These are phyloP conservation scores for Vigna mungo DNA, from an alignment of 306 rosid species.

Conservation along the genomic window DNA sequence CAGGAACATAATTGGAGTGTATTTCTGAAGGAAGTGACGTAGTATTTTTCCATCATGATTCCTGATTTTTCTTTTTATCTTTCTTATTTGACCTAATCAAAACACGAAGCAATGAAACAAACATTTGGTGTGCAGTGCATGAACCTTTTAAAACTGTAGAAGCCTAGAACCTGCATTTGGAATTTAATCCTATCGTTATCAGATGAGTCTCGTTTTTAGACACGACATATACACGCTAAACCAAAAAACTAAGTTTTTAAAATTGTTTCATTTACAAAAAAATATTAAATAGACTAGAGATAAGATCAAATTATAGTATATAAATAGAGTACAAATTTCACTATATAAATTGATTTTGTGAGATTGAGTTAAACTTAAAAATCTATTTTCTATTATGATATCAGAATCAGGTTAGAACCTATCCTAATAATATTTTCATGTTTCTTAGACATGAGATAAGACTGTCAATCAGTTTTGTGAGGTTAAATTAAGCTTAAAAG, in stretches of 20 bases:
- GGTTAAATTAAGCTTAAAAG: too few relatives aligned
- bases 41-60: background rate
- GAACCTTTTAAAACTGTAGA: background rate
- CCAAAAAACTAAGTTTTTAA: background rate
- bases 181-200: slow-evolving; percentile 1
- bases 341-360: too few relatives aligned
- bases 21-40: background rate
- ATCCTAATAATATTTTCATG: too few relatives aligned
- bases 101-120: background rate
- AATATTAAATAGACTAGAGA: too few relatives aligned
- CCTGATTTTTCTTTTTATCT: background rate
- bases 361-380: too few relatives aligned
- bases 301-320: too few relatives aligned
- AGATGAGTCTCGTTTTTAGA: background rate
- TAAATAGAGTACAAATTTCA: too few relatives aligned
- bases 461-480: too few relatives aligned
- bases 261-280: background rate
- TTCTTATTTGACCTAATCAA: slow-evolving; percentile 2
- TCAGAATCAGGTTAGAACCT: too few relatives aligned
- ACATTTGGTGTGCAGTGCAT: too few relatives aligned
- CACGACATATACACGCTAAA: background rate
- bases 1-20: background rate
- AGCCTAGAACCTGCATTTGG: background rate
- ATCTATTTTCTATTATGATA: too few relatives aligned
- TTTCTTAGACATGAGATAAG: too few relatives aligned